Base-by-base conservation (phyloP, 2,329 filamentous ascomycete species). In the Lecanicillium sp. region DNA sequence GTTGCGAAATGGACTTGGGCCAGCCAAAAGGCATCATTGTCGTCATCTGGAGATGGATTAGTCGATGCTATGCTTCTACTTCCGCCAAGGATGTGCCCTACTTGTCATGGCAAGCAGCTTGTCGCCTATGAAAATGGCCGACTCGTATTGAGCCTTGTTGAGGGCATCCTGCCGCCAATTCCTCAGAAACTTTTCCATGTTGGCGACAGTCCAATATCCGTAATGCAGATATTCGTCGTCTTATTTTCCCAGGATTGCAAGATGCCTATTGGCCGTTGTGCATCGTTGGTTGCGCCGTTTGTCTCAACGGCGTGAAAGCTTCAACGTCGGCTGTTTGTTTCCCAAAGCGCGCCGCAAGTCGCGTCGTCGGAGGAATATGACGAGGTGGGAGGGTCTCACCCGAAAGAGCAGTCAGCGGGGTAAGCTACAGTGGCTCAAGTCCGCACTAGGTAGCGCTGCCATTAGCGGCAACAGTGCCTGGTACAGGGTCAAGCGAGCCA, bases 1-100 rank as follows among this genome's bases (percentile, higher is more conserved):
- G 87, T 92, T 37, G 83, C 84, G 64, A 96, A 98, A 63, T 98
- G 90, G 28, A 95, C 87, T 63, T 96, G 90, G n/a, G 92, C 92
- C 31, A 98, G 81, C 83, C 88, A 95, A 57, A 95, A 95, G 29
- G 89, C 90, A 59, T 98, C 92, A 48, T 86, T 82, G 54, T 95
- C 88, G 58, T 90, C 85, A 55, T 89, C 92, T 95, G 48, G 11
- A 36, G 27, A 13, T 29, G 19, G 15, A 19, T 18, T 5, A 52
- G 43, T 28, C 43, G 36, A 30, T 34, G 22, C 27, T 25, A 22
- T 29, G 37, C 28, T n/a, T 18, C 22, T 19, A 31, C 38, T 15
- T 41, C 28, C 38, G 34, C 35, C n/a, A 20, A n/a, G n/a, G n/a
- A n/a, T 29, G 62, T 11, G 27, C 28, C 78, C 49, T 63, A 95